These are phyloP conservation scores for Sphagnum fallax DNA, from an alignment of 228 moss, liverwort and hornwort species.

Conservation along the genomic window DNA sequence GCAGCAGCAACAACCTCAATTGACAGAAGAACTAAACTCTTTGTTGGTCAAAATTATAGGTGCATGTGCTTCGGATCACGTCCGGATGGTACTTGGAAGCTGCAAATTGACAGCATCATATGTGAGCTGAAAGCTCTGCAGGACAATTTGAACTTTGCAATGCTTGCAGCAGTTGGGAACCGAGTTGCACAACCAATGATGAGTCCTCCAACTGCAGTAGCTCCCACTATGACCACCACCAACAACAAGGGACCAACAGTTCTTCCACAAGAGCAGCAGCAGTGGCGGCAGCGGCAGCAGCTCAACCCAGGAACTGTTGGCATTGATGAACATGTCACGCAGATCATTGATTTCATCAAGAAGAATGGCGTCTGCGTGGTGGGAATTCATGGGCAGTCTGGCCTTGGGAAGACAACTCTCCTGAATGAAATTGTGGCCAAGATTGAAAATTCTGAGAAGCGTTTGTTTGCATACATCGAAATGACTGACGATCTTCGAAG, in stretches of 20 bases:
- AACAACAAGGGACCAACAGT: constrained; percentile 25
- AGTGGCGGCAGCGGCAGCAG: constrained; percentile 13
- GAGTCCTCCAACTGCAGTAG: constrained; percentile 20
- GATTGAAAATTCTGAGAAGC: constrained; percentile 27
- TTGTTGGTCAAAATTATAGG: constrained; percentile 21
- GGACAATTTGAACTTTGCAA: constrained; percentile 58
- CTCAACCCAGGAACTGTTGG: constrained; percentile 5
- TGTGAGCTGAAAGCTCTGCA: constrained; percentile 58
- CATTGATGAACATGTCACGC: constrained; percentile 25
- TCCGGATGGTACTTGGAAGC: constrained; percentile 45
- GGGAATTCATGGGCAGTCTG: constrained; percentile 36
- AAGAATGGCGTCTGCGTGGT: constrained; percentile 31
- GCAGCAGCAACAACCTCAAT: no score
- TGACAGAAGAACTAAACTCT: no score
- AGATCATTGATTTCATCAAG: constrained; percentile 27
- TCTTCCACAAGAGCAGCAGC: no score
- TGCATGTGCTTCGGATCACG: constrained; percentile 42
- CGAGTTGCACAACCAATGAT: constrained; percentile 53
- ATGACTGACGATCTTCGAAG: constrained; percentile 40
- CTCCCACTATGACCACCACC: constrained; percentile 30
- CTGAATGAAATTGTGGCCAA: constrained; percentile 32
- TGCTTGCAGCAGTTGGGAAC: constrained; percentile 57
- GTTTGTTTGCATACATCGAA: constrained; percentile 35
- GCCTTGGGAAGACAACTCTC: constrained; percentile 41
- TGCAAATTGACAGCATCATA: constrained; percentile 51